Evolutionary conservation across 208 protist genomes (phyloP).

Genomic region (Trypanosoma brucei): DNA sequence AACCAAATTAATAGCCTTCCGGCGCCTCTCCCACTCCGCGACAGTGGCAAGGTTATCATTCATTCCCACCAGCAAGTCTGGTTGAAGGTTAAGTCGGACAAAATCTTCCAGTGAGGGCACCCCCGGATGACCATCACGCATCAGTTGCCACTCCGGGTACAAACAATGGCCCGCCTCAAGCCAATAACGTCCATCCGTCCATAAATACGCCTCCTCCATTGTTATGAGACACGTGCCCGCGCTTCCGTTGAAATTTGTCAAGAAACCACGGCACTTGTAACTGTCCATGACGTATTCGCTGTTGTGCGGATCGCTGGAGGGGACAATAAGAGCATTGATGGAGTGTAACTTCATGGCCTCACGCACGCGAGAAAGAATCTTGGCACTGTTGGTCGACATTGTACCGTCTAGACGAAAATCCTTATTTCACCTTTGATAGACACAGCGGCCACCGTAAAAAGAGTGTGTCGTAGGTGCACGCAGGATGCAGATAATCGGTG

Average conservation of each 20-base stretch:
- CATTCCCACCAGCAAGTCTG: constrained; percentile 42
- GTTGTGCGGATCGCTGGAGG: constrained; percentile 92
- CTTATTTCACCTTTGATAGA: neutral
- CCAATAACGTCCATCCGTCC: constrained; percentile 98
- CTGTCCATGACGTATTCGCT: constrained; percentile 93
- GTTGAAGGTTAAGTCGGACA: constrained; percentile 44
- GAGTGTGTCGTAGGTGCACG: too few relatives aligned
- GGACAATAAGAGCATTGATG: constrained; percentile 87
- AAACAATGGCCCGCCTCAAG: constrained; percentile 87
- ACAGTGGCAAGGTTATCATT: constrained; percentile 69
- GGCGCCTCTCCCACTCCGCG: constrained; percentile 66
- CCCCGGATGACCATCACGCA: constrained; percentile 66
- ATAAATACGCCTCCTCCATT: constrained; percentile 83
- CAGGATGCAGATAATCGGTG: too few relatives aligned
- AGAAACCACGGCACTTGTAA: constrained; percentile 88
- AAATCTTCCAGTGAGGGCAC: constrained; percentile 73
- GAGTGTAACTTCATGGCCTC: constrained; percentile 60
- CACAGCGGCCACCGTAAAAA: neutral
- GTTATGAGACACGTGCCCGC: constrained; percentile 88
- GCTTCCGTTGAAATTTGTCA: constrained; percentile 95
- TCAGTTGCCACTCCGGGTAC: constrained; percentile 75
- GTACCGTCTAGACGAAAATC: constrained; percentile 4
- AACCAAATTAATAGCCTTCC: constrained; percentile 54
- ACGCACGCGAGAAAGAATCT: constrained; percentile 52
- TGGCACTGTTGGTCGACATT: constrained; percentile 29